Evolutionary conservation across 129 eudicot species (phyloP), one percentile per base, ranked within the genome.

Genomic region (Escallonia rubra): DNA sequence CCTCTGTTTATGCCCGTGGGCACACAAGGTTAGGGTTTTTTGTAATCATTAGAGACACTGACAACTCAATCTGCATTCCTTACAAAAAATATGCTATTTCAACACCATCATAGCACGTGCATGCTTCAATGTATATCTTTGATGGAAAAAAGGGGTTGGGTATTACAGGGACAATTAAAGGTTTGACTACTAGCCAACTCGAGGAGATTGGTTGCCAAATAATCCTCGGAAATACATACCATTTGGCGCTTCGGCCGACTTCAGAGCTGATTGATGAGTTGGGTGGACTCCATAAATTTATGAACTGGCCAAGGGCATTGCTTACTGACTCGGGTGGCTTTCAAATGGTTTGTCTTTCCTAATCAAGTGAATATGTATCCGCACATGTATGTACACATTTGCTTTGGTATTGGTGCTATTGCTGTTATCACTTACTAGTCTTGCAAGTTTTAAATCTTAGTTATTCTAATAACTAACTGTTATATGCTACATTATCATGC

Each of bases 1-100:
- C 98, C 98, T 76, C 80, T 92, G 41, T 92, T 92, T 73, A 92
- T 92, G 98, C 98, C 98, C 1, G 98, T 92, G 6, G 98, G 98
- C 48, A 92, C 98, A 42, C 95, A 92, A 86, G 98, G 98, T 92
- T 45, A 71, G 76, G 12, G 48, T 5, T 69, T 55, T 23, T 23
- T 23, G 34, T 23, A 23, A 23, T 23, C 34, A 1, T 23, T 23
- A 23, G 34, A 23, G 34, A 23, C 34, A 23, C 34, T 23, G 34
- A 23, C 34, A 23, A 9, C 10, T 8, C 41, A 41, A 56, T 3
- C 0, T 46, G 50, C 10, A 46, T 46, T 46, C 50, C 66, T 40
- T 62, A 10, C 43, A 41, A 38, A 10, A 39, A 9, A 4, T 60
- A 2, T 40, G 44, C 2, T 64, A 16, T 47, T 34, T 38, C 34